These are phyloP conservation scores for Auricularia heimuer DNA, from an alignment of 768 basidiomycete species.

Conservation along the genomic window DNA sequence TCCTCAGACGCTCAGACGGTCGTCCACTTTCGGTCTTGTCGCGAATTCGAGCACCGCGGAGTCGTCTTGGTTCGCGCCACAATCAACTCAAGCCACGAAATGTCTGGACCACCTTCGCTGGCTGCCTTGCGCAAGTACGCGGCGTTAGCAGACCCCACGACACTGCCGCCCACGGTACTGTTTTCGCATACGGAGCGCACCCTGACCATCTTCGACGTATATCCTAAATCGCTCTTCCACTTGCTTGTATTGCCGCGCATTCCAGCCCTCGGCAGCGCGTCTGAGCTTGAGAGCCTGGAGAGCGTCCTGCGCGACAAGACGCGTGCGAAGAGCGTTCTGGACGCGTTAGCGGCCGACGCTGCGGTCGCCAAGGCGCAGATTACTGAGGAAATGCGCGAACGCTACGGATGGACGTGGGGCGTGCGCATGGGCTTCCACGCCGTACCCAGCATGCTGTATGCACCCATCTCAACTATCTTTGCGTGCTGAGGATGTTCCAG, in stretches of 20 bases:
- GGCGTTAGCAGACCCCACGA: slow-evolving; percentile 32
- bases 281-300: slow-evolving; percentile 43
- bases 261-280: slow-evolving; percentile 19
- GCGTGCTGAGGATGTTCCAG: slow-evolving; percentile 24
- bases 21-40: too few relatives aligned
- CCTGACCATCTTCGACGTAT: slow-evolving; percentile 64
- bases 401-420: slow-evolving; percentile 67
- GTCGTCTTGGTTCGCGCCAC: too few relatives aligned
- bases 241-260: slow-evolving; percentile 69
- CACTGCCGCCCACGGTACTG: slow-evolving; percentile 49
- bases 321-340: slow-evolving; percentile 44
- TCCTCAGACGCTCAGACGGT: too few relatives aligned
- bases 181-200: slow-evolving; percentile 45
- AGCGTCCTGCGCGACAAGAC: slow-evolving; percentile 46
- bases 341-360: slow-evolving; percentile 47
- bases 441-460: slow-evolving; percentile 77
- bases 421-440: slow-evolving; percentile 82
- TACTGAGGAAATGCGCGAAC: slow-evolving; percentile 66
- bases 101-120: slow-evolving; percentile 17
- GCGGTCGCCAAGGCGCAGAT: slow-evolving; percentile 47
- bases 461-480: too few relatives aligned
- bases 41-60: too few relatives aligned
- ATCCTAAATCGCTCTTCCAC: slow-evolving; percentile 80
- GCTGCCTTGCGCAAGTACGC: slow-evolving; percentile 58
- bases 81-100: neutral